Percentiles rank a stretch among this genome's conserved stretches.
Conservation (phyloP, 192 early-diverging fungal species). For the Linnemannia elongata region DNA sequence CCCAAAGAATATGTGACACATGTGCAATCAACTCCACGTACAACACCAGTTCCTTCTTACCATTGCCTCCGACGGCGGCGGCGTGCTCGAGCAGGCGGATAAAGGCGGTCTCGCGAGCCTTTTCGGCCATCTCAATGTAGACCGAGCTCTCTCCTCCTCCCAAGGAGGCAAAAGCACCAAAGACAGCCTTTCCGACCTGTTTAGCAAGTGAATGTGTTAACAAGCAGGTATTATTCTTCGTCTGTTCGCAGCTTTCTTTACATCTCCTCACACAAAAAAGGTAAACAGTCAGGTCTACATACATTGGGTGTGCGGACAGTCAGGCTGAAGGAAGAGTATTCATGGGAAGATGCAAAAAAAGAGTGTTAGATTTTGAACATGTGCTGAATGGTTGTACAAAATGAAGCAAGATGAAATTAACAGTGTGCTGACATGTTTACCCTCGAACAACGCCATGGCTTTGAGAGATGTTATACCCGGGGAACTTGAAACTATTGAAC, state of each 20-base stretch:
- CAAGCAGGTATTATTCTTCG: neutral
- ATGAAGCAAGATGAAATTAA: neutral
- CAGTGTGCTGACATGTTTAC: slow-evolving; percentile 13
- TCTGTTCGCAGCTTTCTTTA: neutral
- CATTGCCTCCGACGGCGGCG: slow-evolving; percentile 51
- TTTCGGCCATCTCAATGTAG: slow-evolving; percentile 55
- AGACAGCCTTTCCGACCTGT: slow-evolving; percentile 49
- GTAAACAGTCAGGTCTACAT: neutral
- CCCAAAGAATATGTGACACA: neutral
- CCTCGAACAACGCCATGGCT: slow-evolving; percentile 53
- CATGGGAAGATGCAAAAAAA: neutral
- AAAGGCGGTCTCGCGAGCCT: slow-evolving; percentile 56
- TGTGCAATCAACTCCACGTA: neutral
- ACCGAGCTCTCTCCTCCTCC: slow-evolving; percentile 51
- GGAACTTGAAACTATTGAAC: slow-evolving; percentile 30
- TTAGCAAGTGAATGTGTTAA: neutral
- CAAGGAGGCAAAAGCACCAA: slow-evolving; percentile 50
- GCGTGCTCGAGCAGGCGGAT: slow-evolving; percentile 51
- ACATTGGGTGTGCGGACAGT: slow-evolving; percentile 50
- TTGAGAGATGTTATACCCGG: slow-evolving; percentile 32
- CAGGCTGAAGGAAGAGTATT: slow-evolving; percentile 12
- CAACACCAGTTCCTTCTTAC: neutral
- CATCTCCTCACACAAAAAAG: neutral
- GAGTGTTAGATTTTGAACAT: neutral
- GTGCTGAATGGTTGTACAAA: neutral